Percentiles rank a stretch among this genome's conserved stretches.
phyloP scores from a whole-genome alignment of 2,329 filamentous ascomycete species.

The Aspergillus unguis region DNA sequence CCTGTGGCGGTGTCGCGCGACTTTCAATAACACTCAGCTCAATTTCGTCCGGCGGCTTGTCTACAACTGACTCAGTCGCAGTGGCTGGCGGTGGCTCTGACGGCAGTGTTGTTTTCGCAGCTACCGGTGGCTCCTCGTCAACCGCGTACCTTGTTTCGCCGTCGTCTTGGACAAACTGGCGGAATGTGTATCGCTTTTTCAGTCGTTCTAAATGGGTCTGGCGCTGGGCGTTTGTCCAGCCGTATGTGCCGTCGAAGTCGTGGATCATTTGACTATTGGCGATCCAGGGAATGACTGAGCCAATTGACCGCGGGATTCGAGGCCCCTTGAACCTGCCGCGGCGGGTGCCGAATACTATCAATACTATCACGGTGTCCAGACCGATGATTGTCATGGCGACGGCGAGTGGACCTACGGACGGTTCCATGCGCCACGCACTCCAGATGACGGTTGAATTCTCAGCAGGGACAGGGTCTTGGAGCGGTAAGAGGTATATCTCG shows the following conservation, averaged over 20 bases:
- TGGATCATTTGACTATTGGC: conserved; percentile 33
- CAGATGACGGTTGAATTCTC: conserved; percentile 27
- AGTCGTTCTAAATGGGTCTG: conserved; percentile 25
- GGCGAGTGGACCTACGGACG: conserved; percentile 27
- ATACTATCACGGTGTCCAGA: conserved; percentile 31
- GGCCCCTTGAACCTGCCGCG: conserved; percentile 33
- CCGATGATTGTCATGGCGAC: conserved; percentile 30
- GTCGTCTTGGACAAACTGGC: conserved; percentile 29
- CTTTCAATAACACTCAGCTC: conserved; percentile 15
- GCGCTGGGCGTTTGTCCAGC: conserved; percentile 28
- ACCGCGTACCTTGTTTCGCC: conserved; percentile 32
- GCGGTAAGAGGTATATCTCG: conserved; percentile 28
- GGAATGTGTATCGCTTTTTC: conserved; percentile 32
- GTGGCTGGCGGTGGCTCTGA: not conserved
- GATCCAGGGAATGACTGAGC: conserved; percentile 33
- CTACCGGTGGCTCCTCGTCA: conserved; percentile 26
- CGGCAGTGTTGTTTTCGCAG: not conserved
- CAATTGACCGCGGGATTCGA: conserved; percentile 34
- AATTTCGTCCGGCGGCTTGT: conserved; percentile 15
- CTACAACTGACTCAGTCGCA: not conserved
- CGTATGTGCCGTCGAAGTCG: conserved; percentile 30
- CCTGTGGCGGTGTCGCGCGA: not conserved
- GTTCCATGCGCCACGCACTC: conserved; percentile 32
- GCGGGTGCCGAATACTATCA: conserved; percentile 33
- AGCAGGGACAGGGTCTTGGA: conserved; percentile 19